Base-by-base conservation (phyloP, 805 yeast species). In the Zygosaccharomyces pseudorouxii region DNA sequence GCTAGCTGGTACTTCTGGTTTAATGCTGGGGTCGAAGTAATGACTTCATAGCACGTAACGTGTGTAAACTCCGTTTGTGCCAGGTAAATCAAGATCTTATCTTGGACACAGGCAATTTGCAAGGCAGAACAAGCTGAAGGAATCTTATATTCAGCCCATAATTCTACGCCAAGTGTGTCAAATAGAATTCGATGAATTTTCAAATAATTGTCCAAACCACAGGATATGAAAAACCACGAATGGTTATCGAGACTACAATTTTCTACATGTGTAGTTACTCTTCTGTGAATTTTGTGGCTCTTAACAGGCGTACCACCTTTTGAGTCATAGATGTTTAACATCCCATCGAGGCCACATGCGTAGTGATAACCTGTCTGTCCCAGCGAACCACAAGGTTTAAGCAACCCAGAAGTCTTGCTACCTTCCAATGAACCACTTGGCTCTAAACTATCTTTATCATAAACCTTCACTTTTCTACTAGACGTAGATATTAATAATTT, bases 51-150 rank as follows among this genome's bases (percentile, higher is more conserved):
- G n/a, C 79, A 72, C 2, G 78, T 73, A 35, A 86, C 49, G 48
- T 78, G 71, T 0, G 92, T 80, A 33, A 78, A 75, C 27, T 85
- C 89, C 27, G 73, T 59, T 55, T 84, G 75, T 3, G 87, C 81
- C 0, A 82, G 63, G n/a, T 82, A 62, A 2, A 82, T 58, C 0
- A 76, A 53, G n/a, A 37, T 41, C 7, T 47, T 43, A 18, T 54
- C 62, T 43, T 56, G 31, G 25, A 56, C 58, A 0, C 46, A 53
- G n/a, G 65, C 56, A 1, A 70, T 60, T 37, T 74, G 74, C 30
- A 84, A 52, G 38, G 85, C 73, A 1, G 80, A 72, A 2, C 86
- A 83, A 44, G 76, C 75, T 4, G 79, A 71, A 10, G 71, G 53
- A 14, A 84, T 56, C 52, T 73, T 76, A 36, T 57, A 47, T 38